Evolutionary conservation across 352 stramenopile species (phyloP), one percentile per base, ranked within the genome.

Genomic region (Pythium chondricola): DNA sequence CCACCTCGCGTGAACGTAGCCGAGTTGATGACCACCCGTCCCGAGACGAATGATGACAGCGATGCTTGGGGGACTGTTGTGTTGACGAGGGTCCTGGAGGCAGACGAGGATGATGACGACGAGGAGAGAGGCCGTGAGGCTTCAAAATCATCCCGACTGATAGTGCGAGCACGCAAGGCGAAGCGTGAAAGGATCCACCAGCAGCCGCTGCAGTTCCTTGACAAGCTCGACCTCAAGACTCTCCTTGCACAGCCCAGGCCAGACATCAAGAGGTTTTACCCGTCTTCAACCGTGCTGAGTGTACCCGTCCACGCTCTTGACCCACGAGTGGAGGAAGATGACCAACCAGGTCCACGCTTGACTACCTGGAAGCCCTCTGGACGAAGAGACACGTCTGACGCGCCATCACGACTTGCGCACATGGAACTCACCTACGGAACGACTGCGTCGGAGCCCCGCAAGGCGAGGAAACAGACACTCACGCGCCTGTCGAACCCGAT

Each of bases 381-480:
- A 26, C 43, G 52, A 8, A 52, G 38, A 33, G 52, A 54, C 20
- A 7, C 25, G 20, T 33, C 35, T 5, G 16, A 38, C 29, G 24
- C 37, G 1, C 20, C 52, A 1, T 50, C 60, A 7, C 71, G 76
- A 2, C 45, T 88, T 1, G 69, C 69, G 0, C 54, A 85, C 45
- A 80, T 91, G 63, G 74, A 80, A 46, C 66, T 61, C 24, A 74
- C 61, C 11, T 91, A 91, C 44, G 79, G 79, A 14, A 88, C 74
- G 2, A 67, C 60, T 6, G 61, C 56, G 18, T 48, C 46, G 6
- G 61, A 63, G n/a, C 62, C 64, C 14, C 55, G 68, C 35, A 84
- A 82, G 36, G 59, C 72, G 6, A 64, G 71, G 8, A 80, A 78
- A 32, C 63, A 76, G 39, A 90, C 79, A 8, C 62, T 88, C 6